phyloP scores from a whole-genome alignment of 805 yeast species.

The Saccharomyces kudriavzevii region DNA sequence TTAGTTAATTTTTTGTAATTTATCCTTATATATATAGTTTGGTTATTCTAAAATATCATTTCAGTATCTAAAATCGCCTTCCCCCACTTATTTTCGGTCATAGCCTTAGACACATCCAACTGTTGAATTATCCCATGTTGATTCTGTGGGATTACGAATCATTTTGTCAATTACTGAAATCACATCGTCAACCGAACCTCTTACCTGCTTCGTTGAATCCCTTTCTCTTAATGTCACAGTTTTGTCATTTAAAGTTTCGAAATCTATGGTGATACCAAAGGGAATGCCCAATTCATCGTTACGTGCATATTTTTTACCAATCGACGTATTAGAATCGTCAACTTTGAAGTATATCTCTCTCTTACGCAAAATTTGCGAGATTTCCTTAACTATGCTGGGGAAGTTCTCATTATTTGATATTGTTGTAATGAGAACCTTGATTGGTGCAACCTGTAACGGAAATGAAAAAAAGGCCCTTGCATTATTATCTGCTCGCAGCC shows the following conservation, averaged over 20 bases:
- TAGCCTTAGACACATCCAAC: not conserved
- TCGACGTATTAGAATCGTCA: constrained; percentile 92
- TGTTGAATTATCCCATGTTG: not conserved
- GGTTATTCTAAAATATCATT: not conserved
- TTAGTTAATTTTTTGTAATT: not conserved
- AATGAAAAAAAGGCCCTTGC: constrained; percentile 86
- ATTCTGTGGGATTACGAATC: constrained; percentile 31
- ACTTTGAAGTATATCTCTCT: constrained; percentile 50
- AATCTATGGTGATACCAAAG: constrained; percentile 93
- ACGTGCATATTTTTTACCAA: constrained; percentile 95
- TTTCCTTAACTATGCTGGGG: constrained; percentile 61
- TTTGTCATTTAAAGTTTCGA: constrained; percentile 77
- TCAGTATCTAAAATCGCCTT: not conserved
- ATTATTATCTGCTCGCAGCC: constrained; percentile 86
- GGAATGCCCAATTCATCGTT: constrained; percentile 98
- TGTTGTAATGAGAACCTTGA: constrained; percentile 92
- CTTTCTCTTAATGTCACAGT: constrained; percentile 93
- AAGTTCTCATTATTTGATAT: constrained; percentile 76
- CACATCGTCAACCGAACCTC: constrained; percentile 76
- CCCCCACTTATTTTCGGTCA: not conserved
- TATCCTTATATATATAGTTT: not conserved
- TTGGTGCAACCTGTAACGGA: constrained; percentile 94
- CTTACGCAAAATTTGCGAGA: constrained; percentile 63
- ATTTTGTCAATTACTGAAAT: constrained; percentile 65
- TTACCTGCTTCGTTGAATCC: constrained; percentile 90